These are phyloP conservation scores for Dothidotthia symphoricarpi DNA, from an alignment of 2,329 filamentous ascomycete genomes.

Conservation along the genomic window DNA sequence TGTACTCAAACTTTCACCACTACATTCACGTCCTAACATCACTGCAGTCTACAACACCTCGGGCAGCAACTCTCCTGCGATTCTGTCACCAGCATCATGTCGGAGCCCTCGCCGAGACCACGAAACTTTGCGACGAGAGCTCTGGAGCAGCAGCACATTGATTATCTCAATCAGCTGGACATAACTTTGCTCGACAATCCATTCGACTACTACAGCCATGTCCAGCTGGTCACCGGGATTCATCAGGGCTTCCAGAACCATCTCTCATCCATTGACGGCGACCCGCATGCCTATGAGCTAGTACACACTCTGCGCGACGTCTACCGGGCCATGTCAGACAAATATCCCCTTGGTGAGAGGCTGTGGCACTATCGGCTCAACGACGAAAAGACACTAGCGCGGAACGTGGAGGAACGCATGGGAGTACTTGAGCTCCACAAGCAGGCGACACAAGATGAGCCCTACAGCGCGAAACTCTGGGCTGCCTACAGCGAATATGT, in stretches of 20 bases:
- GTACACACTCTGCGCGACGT: constrained; percentile 49
- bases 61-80: constrained; percentile 44
- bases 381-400: constrained; percentile 63
- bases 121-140: constrained; percentile 45
- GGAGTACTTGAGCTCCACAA: constrained; percentile 70
- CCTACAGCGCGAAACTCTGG: constrained; percentile 72
- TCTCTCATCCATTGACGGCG: constrained; percentile 27
- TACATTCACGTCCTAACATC: constrained; percentile 9
- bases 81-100: constrained; percentile 50
- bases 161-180: constrained; percentile 47
- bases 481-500: constrained; percentile 76
- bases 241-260: constrained; percentile 51
- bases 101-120: constrained; percentile 46
- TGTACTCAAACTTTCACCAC: constrained; percentile 6
- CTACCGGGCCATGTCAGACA: constrained; percentile 59
- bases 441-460: constrained; percentile 67
- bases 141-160: constrained; percentile 45
- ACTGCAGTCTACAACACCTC: constrained; percentile 28
- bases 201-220: constrained; percentile 51
- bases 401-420: constrained; percentile 65
- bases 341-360: constrained; percentile 71
- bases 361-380: constrained; percentile 75
- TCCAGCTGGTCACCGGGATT: constrained; percentile 49
- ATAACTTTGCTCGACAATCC: constrained; percentile 48
- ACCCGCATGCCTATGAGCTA: constrained; percentile 46